phyloP scores from a whole-genome alignment of 1,139 yeast genomes.

The Candida anutae region DNA sequence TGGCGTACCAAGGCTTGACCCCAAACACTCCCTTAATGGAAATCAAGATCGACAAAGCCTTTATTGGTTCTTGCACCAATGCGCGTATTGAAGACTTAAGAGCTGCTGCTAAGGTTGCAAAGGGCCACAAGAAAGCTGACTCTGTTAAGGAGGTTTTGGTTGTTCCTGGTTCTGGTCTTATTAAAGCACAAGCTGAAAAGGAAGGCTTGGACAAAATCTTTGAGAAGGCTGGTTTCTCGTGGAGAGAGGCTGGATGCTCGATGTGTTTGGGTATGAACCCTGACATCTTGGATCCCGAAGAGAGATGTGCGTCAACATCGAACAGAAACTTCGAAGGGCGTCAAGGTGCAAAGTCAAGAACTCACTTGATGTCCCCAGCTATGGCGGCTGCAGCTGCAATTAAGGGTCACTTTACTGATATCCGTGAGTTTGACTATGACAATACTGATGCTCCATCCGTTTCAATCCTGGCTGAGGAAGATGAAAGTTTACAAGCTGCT shows the following conservation, averaged over 20 bases:
- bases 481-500: slow-evolving; percentile 56
- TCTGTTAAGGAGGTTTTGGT: slow-evolving; percentile 78
- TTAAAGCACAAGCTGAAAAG: slow-evolving; percentile 84
- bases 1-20: slow-evolving; percentile 81
- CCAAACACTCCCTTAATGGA: slow-evolving; percentile 76
- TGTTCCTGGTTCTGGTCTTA: slow-evolving; percentile 96
- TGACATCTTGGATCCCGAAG: slow-evolving; percentile 87
- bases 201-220: slow-evolving; percentile 93
- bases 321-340: slow-evolving; percentile 99
- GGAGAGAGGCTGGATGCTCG: slow-evolving; percentile 99
- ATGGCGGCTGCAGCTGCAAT: slow-evolving; percentile 99
- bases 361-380: slow-evolving; percentile 96
- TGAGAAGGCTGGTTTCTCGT: slow-evolving; percentile 86
- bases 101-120: slow-evolving; percentile 88
- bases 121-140: slow-evolving; percentile 82
- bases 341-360: slow-evolving; percentile 95
- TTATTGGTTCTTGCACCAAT: slow-evolving; percentile 97
- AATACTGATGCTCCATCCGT: slow-evolving; percentile 56
- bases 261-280: slow-evolving; percentile 99
- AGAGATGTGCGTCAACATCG: slow-evolving; percentile 97
- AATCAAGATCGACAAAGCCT: slow-evolving; percentile 79
- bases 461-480: slow-evolving; percentile 45
- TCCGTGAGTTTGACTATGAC: slow-evolving; percentile 67
- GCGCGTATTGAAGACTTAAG: slow-evolving; percentile 96
- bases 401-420: slow-evolving; percentile 84